These are phyloP conservation scores for Cladosporium velox DNA, from an alignment of 2,329 filamentous ascomycete genomes.

Conservation along the genomic window DNA sequence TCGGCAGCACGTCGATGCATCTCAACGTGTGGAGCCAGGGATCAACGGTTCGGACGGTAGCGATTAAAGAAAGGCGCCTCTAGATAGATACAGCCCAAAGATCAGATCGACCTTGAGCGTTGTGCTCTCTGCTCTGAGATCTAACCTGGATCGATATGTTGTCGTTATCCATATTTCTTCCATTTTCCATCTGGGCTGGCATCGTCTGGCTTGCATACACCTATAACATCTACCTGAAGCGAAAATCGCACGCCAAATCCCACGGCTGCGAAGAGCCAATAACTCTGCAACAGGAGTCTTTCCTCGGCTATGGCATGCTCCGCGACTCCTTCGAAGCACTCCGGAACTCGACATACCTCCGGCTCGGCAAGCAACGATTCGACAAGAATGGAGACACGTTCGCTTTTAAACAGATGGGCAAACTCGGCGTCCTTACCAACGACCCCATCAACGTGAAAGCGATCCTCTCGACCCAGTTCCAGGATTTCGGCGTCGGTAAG, in stretches of 20 bases:
- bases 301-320: conserved; percentile 11
- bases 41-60: neutral
- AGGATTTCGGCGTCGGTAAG: conserved; percentile 77
- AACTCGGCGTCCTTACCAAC: conserved; percentile 65
- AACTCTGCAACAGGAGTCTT: conserved; percentile 2
- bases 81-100: too few species aligned
- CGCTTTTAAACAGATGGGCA: conserved; percentile 10
- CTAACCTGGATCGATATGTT: neutral
- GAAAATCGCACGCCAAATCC: neutral
- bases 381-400: conserved; percentile 8
- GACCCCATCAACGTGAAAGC: conserved; percentile 92
- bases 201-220: neutral
- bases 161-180: neutral
- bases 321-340: conserved; percentile 14
- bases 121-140: neutral
- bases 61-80: neutral
- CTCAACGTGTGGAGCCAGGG: neutral
- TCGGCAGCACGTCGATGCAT: neutral
- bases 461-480: conserved; percentile 80
- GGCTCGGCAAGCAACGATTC: conserved; percentile 10
- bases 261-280: conserved; percentile 9
- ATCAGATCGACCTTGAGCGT: neutral
- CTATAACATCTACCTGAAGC: neutral
- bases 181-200: neutral
- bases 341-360: neutral